Evolutionary conservation across 116 monocot genomes (phyloP).

Genomic region (Posidonia oceanica): DNA sequence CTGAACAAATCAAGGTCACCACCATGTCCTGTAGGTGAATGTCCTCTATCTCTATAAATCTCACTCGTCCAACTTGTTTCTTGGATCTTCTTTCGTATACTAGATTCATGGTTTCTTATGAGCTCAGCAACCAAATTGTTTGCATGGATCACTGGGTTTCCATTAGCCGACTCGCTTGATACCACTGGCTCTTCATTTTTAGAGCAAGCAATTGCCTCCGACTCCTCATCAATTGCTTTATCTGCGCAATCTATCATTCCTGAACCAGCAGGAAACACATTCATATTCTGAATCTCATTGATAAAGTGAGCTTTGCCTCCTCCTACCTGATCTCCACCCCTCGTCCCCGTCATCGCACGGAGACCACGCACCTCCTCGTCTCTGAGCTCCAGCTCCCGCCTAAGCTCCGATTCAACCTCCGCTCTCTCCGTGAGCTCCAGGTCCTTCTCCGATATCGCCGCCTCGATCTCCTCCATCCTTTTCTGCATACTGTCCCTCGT

Average conservation of each 20-base stretch:
- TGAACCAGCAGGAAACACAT: no score
- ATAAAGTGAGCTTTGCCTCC: background rate
- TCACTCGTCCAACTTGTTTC: slow-evolving; percentile 10
- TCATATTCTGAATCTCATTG: background rate
- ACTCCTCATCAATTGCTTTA: background rate
- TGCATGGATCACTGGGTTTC: background rate
- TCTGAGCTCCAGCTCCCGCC: slow-evolving; percentile 5
- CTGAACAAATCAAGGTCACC: slow-evolving; percentile 10
- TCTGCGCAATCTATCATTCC: no score
- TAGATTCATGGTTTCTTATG: slow-evolving; percentile 16
- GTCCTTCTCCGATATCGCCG: slow-evolving; percentile 46
- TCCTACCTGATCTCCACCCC: background rate
- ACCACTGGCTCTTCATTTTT: background rate
- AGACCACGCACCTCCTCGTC: slow-evolving; percentile 5
- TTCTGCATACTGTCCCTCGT: slow-evolving; percentile 41
- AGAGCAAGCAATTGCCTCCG: background rate
- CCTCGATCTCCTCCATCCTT: slow-evolving; percentile 50
- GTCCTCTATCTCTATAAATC: slow-evolving; percentile 5
- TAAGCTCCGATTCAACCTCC: slow-evolving; percentile 21
- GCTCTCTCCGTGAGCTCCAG: slow-evolving; percentile 31
- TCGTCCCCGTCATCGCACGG: background rate
- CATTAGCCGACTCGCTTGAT: no score
- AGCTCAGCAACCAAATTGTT: slow-evolving; percentile 18
- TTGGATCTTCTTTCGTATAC: slow-evolving; percentile 15
- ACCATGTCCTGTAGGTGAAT: slow-evolving; percentile 5